Conservation (phyloP, 1,284 basidiomycete genomes). For the Ceratobasidium sp. region DNA sequence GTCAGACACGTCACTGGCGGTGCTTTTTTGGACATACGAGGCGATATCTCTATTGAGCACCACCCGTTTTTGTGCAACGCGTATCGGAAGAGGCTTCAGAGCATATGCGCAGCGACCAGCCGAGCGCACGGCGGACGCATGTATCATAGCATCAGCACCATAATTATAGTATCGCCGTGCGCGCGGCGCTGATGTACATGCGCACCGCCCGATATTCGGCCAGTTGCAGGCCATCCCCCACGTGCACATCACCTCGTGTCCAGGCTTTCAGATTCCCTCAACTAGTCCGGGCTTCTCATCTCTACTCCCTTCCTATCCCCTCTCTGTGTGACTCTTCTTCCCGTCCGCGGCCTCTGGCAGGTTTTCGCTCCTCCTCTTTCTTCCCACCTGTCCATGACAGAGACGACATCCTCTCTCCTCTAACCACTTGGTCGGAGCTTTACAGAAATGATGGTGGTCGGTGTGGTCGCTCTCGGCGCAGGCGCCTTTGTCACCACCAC, state of each 20-base stretch:
- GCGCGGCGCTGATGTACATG: constrained; percentile 2
- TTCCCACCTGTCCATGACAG: neutral
- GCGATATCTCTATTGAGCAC: neutral
- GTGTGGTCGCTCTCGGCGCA: constrained; percentile 6
- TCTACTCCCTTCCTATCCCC: constrained; percentile 24
- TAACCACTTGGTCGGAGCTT: neutral
- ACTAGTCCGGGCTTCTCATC: constrained; percentile 10
- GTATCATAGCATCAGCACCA: neutral
- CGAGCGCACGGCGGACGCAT: neutral
- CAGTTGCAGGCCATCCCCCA: neutral
- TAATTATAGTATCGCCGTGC: neutral
- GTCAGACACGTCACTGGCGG: neutral
- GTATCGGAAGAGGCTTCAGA: neutral
- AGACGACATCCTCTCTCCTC: neutral
- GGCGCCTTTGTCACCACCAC: constrained; percentile 34
- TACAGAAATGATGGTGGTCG: constrained; percentile 2
- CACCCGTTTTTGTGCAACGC: constrained; percentile 13
- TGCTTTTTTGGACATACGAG: neutral
- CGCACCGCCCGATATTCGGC: constrained; percentile 9
- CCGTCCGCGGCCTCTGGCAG: constrained; percentile 11
- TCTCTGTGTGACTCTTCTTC: neutral
- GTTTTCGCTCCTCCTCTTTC: neutral
- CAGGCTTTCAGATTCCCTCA: neutral
- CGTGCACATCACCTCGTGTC: constrained; percentile 27
- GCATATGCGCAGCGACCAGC: neutral